These are phyloP conservation scores for Carpinus viminea DNA, from an alignment of 306 rosid genomes.

Conservation along the genomic window DNA sequence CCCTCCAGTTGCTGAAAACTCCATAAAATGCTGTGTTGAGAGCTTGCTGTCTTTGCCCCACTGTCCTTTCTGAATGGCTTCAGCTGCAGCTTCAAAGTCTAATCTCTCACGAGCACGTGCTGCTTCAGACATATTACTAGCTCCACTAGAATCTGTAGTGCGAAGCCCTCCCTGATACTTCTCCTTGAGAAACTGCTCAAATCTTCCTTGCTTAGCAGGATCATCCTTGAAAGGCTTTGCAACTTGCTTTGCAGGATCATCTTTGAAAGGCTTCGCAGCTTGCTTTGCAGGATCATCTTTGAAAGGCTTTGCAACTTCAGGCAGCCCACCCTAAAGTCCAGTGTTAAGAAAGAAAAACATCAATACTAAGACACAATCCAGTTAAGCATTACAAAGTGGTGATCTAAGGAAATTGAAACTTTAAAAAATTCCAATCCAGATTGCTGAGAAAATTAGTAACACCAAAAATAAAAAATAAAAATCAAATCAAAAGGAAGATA, in stretches of 20 bases:
- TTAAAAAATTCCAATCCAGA: conserved; percentile 1
- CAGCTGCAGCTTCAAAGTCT: conserved; percentile 96
- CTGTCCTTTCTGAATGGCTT: conserved; percentile 73
- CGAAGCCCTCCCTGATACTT: conserved; percentile 94
- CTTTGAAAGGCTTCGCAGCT: conserved; percentile 76
- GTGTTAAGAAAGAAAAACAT: not conserved
- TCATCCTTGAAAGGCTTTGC: conserved; percentile 86
- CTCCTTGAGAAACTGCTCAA: conserved; percentile 84
- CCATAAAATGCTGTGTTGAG: conserved; percentile 46
- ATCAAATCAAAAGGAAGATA: conserved; percentile 8
- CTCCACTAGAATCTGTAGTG: conserved; percentile 62
- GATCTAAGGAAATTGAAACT: conserved; percentile 16
- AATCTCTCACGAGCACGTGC: conserved; percentile 94
- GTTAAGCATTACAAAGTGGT: not conserved
- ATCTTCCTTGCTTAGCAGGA: conserved; percentile 90
- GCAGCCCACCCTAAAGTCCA: conserved; percentile 50
- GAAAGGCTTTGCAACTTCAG: conserved; percentile 70
- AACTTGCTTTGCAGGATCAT: conserved; percentile 50
- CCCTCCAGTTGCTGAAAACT: conserved; percentile 63
- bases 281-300: conserved; percentile 58
- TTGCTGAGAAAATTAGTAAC: conserved; percentile 26
- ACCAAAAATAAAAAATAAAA: conserved; percentile 15
- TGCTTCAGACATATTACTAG: conserved; percentile 83
- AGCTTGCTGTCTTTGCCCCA: conserved; percentile 56
- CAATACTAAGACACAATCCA: not conserved